Percentiles rank a stretch among this genome's conserved stretches.
phyloP scores from a whole-genome alignment of 306 rosid species.

The Lathyrus sativus region DNA sequence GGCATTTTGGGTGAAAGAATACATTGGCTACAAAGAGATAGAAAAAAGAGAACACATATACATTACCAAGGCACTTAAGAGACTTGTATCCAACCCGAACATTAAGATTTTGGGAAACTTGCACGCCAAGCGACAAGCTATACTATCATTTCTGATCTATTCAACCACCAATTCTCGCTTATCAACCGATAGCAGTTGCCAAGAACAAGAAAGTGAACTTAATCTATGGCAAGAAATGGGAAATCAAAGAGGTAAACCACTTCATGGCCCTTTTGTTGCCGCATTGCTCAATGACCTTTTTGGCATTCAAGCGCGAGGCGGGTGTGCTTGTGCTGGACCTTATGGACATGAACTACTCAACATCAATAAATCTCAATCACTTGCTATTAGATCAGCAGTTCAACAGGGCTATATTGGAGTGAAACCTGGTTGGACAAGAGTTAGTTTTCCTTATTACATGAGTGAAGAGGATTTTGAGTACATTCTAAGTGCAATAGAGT shows the following conservation, averaged over 20 bases:
- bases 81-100: slow-evolving; percentile 59
- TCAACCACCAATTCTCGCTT: slow-evolving; percentile 48
- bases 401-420: slow-evolving; percentile 71
- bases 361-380: slow-evolving; percentile 53
- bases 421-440: slow-evolving; percentile 89
- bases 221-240: slow-evolving; percentile 66
- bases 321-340: slow-evolving; percentile 94
- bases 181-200: neutral
- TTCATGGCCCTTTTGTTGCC: slow-evolving; percentile 80
- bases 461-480: slow-evolving; percentile 72
- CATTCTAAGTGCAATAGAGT: slow-evolving; percentile 68
- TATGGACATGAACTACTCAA: slow-evolving; percentile 73
- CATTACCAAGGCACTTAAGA: slow-evolving; percentile 54
- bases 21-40: slow-evolving; percentile 60
- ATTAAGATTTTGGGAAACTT: slow-evolving; percentile 65
- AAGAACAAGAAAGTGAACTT: slow-evolving; percentile 34
- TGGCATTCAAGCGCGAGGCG: slow-evolving; percentile 89
- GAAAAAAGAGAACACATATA: slow-evolving; percentile 59
- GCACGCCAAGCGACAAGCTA: slow-evolving; percentile 61
- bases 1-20: slow-evolving; percentile 86
- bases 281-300: slow-evolving; percentile 73
- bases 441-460: slow-evolving; percentile 88
- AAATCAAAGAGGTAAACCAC: slow-evolving; percentile 63
- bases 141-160: slow-evolving; percentile 69
- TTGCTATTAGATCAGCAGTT: slow-evolving; percentile 62